phyloP scores from a whole-genome alignment of 2,329 filamentous ascomycete genomes.

The Alternaria triticimaculans region DNA sequence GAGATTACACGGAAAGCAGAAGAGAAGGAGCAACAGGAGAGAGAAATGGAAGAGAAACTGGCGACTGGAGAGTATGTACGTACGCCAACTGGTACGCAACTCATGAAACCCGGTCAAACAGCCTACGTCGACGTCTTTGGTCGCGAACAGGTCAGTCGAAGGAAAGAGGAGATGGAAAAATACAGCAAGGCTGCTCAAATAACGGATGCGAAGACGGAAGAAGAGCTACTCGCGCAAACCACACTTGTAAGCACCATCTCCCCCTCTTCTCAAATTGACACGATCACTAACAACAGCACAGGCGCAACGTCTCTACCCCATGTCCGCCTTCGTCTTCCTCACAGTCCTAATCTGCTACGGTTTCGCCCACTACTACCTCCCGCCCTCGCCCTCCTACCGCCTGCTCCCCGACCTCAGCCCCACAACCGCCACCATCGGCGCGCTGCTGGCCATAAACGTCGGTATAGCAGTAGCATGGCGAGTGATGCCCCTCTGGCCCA shows the following conservation, averaged over 20 bases:
- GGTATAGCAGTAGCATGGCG: constrained; percentile 66
- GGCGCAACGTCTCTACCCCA: constrained; percentile 46
- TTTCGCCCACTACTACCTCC: constrained; percentile 43
- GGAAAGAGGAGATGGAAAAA: constrained; percentile 37
- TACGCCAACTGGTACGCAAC: constrained; percentile 41
- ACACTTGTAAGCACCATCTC: constrained; percentile 38
- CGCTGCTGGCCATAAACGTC: constrained; percentile 67
- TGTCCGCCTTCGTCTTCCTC: constrained; percentile 43
- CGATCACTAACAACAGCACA: constrained; percentile 13
- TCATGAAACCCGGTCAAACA: constrained; percentile 46
- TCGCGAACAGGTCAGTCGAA: constrained; percentile 38
- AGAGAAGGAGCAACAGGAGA: constrained; percentile 39
- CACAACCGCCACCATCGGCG: constrained; percentile 58
- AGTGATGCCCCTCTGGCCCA: constrained; percentile 67
- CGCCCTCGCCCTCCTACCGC: constrained; percentile 39
- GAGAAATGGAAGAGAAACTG: constrained; percentile 40
- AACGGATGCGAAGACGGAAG: constrained; percentile 31
- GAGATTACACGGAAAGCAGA: constrained; percentile 39
- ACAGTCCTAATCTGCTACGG: constrained; percentile 31
- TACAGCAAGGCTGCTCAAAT: constrained; percentile 30
- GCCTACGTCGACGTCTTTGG: constrained; percentile 45
- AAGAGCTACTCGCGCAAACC: constrained; percentile 39
- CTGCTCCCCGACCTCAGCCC: constrained; percentile 43
- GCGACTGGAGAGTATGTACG: constrained; percentile 43
- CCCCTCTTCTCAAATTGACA: not conserved